Evolutionary conservation across 2,329 filamentous ascomycete species (phyloP).

Genomic region (Ophiosphaerella korrae): DNA sequence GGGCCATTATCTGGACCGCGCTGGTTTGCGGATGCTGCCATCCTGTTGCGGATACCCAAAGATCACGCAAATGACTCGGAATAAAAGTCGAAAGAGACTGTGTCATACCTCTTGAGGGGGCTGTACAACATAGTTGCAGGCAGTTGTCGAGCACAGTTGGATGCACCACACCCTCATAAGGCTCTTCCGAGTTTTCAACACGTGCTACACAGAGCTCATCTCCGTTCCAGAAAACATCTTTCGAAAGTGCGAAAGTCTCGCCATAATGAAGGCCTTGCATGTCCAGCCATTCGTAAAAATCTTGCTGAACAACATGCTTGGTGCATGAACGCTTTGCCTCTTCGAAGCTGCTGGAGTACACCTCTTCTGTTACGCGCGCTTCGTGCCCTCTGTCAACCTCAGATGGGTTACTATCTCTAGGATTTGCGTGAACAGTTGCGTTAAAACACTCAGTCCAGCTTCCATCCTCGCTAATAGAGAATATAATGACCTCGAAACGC

Average conservation of each 20-base stretch:
- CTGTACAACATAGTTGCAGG: constrained; percentile 4
- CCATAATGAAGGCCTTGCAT: background rate
- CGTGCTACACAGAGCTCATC: background rate
- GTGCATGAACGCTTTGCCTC: background rate
- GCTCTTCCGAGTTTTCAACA: background rate
- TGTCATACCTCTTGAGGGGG: constrained; percentile 2
- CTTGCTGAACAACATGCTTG: background rate
- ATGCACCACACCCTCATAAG: constrained; percentile 7
- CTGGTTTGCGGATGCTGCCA: constrained; percentile 4
- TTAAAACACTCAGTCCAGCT: constrained; percentile 1
- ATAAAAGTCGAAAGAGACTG: constrained; percentile 1
- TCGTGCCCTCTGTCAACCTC: background rate
- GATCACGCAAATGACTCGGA: constrained; percentile 3
- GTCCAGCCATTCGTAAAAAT: background rate
- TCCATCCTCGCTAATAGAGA: background rate
- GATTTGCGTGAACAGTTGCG: background rate
- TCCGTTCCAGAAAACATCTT: constrained; percentile 6
- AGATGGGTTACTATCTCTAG: background rate
- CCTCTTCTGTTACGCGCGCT: background rate
- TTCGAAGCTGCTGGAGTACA: background rate
- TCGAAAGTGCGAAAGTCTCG: constrained; percentile 1
- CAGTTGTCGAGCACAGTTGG: constrained; percentile 7
- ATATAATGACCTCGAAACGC: constrained; percentile 9
- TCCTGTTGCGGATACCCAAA: constrained; percentile 2
- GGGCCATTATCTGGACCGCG: background rate